phyloP scores from a whole-genome alignment of 495 filamentous ascomycete species.

The Staphylotrichum longicolle region DNA sequence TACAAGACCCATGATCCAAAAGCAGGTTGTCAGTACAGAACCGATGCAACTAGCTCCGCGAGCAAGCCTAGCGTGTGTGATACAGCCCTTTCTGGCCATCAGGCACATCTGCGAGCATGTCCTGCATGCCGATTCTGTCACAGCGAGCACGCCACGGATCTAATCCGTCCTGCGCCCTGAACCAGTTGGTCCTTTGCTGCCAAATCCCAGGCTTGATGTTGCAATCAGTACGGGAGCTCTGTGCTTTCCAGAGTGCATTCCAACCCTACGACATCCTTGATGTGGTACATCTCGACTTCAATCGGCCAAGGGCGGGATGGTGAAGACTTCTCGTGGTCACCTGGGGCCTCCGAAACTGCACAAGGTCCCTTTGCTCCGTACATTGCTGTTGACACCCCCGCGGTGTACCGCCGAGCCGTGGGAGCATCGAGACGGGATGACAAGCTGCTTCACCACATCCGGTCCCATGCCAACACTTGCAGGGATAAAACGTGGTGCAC shows the following conservation, averaged over 20 bases:
- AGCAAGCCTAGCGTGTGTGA: no score
- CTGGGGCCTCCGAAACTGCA: no score
- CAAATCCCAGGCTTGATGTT: not conserved
- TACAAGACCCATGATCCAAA: no score
- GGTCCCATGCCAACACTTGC: conserved; percentile 24
- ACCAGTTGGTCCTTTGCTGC: not conserved
- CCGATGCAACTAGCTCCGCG: no score
- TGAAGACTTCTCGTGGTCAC: no score
- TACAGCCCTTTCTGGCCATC: not conserved
- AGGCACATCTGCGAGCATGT: not conserved
- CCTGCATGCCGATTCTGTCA: conserved; percentile 1
- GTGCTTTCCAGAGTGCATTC: no score
- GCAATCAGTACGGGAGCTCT: not conserved
- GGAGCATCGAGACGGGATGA: not conserved
- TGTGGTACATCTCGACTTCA: no score
- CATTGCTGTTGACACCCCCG: no score
- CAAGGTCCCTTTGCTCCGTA: no score
- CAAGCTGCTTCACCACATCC: not conserved
- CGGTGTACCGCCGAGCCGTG: not conserved
- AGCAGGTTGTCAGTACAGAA: no score
- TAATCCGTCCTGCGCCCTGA: not conserved
- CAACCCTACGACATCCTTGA: no score
- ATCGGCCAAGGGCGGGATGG: no score
- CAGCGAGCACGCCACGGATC: not conserved
- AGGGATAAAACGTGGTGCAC: conserved; percentile 37